Evolutionary conservation across 257 asterid species (phyloP).

Genomic region (Ajuga chamaepitys): DNA sequence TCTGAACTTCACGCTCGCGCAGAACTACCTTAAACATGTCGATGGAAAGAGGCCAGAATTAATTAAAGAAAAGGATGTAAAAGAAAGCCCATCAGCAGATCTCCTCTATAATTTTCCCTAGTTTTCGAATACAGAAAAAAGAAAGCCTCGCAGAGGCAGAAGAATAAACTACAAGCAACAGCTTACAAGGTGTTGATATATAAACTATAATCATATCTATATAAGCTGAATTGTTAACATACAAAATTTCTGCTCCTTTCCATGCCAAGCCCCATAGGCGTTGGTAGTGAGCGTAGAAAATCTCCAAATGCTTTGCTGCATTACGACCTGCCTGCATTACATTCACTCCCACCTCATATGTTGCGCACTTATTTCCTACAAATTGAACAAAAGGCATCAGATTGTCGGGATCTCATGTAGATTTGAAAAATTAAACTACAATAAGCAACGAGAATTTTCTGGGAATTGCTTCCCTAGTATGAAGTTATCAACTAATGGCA

Average conservation of each 20-base stretch:
- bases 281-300: conserved; percentile 3
- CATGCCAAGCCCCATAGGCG: conserved; percentile 6
- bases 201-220: conserved; percentile 9
- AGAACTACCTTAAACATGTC: background rate
- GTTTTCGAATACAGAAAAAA: background rate
- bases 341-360: conserved; percentile 9
- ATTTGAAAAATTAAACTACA: background rate
- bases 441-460: background rate
- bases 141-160: background rate
- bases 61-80: background rate
- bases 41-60: background rate
- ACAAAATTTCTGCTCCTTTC: conserved; percentile 20
- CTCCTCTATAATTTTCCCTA: conserved; percentile 20
- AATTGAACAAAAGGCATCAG: background rate
- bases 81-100: background rate
- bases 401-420: background rate
- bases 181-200: conserved; percentile 14
- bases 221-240: conserved; percentile 14
- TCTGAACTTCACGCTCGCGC: background rate
- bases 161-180: conserved; percentile 16
- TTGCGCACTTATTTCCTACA: conserved; percentile 31
- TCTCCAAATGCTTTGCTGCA: conserved; percentile 3
- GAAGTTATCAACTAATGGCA: background rate
- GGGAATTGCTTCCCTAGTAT: too few relatives aligned
- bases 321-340: background rate